phyloP scores from a whole-genome alignment of 192 early-diverging fungal genomes.

The Coemansia sp. region DNA sequence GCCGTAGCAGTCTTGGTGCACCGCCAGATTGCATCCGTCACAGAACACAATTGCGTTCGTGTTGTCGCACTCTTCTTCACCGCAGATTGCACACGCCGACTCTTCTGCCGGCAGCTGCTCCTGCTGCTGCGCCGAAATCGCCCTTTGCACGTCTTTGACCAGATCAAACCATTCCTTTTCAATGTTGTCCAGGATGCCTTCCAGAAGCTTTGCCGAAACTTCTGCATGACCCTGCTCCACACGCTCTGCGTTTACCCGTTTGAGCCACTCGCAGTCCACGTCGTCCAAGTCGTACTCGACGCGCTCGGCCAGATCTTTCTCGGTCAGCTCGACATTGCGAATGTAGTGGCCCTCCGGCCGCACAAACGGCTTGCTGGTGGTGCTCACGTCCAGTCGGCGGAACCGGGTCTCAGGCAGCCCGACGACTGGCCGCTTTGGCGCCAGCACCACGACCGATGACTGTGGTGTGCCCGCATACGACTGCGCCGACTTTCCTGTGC shows the following conservation, averaged over 20 bases:
- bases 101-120: constrained; percentile 73
- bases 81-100: constrained; percentile 89
- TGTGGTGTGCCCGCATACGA: constrained; percentile 44
- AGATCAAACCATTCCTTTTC: constrained; percentile 99
- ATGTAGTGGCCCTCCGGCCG: constrained; percentile 73
- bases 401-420: constrained; percentile 38
- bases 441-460: constrained; percentile 47
- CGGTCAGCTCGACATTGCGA: constrained; percentile 61
- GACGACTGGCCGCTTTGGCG: constrained; percentile 47
- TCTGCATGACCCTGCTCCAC: constrained; percentile 25
- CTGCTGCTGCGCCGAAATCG: constrained; percentile 56
- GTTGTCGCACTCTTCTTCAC: constrained; percentile 99
- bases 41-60: constrained; percentile 99
- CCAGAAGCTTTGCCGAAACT: constrained; percentile 61
- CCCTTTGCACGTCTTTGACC: constrained; percentile 78
- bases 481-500: constrained; percentile 28
- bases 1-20: constrained; percentile 99
- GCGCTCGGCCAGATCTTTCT: constrained; percentile 54
- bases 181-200: constrained; percentile 81
- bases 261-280: constrained; percentile 81
- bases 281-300: constrained; percentile 99
- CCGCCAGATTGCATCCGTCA: constrained; percentile 98
- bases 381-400: constrained; percentile 16
- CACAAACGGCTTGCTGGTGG: constrained; percentile 31
- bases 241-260: constrained; percentile 66